A percentile compares a stretch with the other conserved stretches of the same genome.
Conservation (phyloP, 768 basidiomycete species). For the Cyclocybe aegerita region DNA sequence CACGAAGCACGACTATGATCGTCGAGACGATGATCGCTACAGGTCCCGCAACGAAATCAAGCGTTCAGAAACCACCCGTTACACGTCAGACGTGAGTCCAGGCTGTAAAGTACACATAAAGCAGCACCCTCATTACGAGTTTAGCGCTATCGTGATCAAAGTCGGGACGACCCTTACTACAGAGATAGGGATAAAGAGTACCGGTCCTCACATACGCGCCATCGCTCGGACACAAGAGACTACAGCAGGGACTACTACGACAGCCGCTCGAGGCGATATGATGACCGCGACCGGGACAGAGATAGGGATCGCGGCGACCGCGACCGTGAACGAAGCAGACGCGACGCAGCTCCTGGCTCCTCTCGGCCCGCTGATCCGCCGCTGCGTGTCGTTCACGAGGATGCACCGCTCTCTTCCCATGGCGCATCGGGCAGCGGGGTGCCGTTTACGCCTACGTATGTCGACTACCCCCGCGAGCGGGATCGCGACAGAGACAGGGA, state of each 20-base stretch:
- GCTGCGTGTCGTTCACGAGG: constrained; percentile 21
- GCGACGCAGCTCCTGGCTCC: constrained; percentile 4
- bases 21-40: constrained; percentile 16
- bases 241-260: constrained; percentile 18
- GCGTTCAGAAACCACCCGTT: constrained; percentile 18
- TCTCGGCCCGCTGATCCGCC: constrained; percentile 9
- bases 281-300: constrained; percentile 17
- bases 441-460: constrained; percentile 17
- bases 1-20: constrained; percentile 14
- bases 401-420: constrained; percentile 18
- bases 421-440: constrained; percentile 15
- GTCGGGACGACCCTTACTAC: constrained; percentile 7
- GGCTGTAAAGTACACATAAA: background rate
- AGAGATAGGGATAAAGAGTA: constrained; percentile 17
- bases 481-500: constrained; percentile 11
- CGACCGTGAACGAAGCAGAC: constrained; percentile 12
- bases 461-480: constrained; percentile 11
- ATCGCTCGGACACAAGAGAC: constrained; percentile 15
- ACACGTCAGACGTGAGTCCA: constrained; percentile 15
- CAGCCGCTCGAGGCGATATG: constrained; percentile 17
- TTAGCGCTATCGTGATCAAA: constrained; percentile 1
- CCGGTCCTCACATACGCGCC: constrained; percentile 12
- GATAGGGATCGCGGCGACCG: constrained; percentile 9
- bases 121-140: background rate
- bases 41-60: constrained; percentile 19